Evolutionary conservation across 2,329 filamentous ascomycete genomes (phyloP), one percentile per base, ranked within the genome.

Genomic region (Penicillium crustosum): DNA sequence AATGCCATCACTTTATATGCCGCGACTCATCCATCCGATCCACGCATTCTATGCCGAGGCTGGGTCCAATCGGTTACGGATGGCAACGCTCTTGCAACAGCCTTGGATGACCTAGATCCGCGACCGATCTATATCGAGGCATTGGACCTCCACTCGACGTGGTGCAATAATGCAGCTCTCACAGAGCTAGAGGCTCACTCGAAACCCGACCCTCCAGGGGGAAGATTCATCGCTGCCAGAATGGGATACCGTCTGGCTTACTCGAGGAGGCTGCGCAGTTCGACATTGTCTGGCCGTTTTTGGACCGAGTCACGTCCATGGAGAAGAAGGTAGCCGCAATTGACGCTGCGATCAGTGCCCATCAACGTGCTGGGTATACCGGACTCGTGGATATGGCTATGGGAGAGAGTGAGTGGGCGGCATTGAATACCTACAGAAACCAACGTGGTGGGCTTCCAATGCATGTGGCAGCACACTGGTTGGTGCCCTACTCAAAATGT

Each of bases 381-480:
- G 78, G 79, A 2, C 70, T 79, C 33, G 71, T 81, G 15, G 80
- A 82, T 44, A 81, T 82, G 80, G 80, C 79, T 21, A 81, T 79
- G 74, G 78, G 81, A 57, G 79, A 81, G 49, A 77, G 75, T 45
- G 71, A 73, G 1, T 82, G 79, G 79, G 73, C 73, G 33, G 73
- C 75, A 0, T 66, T 81, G 43, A 61, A 73, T 2, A 64, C 69
- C 7, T 63, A 80, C 5, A 72, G 69, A 12, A 60, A 61, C n/a
- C 61, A 66, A 0, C 71, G 61, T 42, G 49, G 70, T 3, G 47
- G 60, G 1, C 53, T 80, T 2, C 71, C 75, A 0, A 64, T 81
- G 13, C 73, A 78, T 7, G 63, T 82, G 5, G 77, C 77, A 10
- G 77, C 75, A 27, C 75, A 82, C 61, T 82, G 79, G 80, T 70